Evolutionary conservation across 2,329 filamentous ascomycete species (phyloP).

Genomic region (Claviceps paspali): DNA sequence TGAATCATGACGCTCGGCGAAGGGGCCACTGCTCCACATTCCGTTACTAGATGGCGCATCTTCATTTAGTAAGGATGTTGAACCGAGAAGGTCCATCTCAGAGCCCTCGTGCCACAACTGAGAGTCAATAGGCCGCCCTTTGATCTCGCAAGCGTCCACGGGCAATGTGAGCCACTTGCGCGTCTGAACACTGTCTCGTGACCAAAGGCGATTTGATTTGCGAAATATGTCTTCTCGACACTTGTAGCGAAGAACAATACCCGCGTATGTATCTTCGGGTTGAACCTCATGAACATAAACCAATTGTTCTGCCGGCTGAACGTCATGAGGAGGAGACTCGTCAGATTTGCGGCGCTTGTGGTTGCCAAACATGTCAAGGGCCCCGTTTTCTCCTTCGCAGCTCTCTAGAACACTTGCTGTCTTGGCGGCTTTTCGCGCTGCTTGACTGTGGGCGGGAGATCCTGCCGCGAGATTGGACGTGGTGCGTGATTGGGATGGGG

Average conservation of each 20-base stretch:
- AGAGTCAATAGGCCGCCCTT: conserved; percentile 52
- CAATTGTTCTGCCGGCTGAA: conserved; percentile 57
- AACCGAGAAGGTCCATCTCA: conserved; percentile 35
- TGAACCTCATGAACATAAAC: conserved; percentile 84
- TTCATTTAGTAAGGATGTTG: conserved; percentile 25
- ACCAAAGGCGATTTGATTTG: conserved; percentile 88
- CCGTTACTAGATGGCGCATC: conserved; percentile 11
- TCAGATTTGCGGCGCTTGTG: conserved; percentile 57
- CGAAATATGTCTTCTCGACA: conserved; percentile 72
- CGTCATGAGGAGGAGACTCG: conserved; percentile 34
- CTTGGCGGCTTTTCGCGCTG: conserved; percentile 38
- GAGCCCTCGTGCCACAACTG: conserved; percentile 26
- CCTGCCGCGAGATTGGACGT: conserved; percentile 38
- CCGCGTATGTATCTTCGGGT: conserved; percentile 73
- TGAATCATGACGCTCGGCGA: conserved; percentile 17
- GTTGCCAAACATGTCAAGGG: conserved; percentile 36
- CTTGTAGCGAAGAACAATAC: conserved; percentile 78
- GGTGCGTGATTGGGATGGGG: conserved; percentile 23
- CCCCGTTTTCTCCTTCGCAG: conserved; percentile 43
- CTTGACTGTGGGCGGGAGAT: conserved; percentile 36
- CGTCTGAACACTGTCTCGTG: conserved; percentile 76
- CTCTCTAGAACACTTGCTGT: conserved; percentile 46
- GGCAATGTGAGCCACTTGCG: conserved; percentile 71
- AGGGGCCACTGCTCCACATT: conserved; percentile 25
- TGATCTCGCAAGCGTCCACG: conserved; percentile 76